Percentiles rank a stretch among this genome's conserved stretches.
Evolutionary conservation across 345 rosid species (phyloP).

Genomic region (Melaleuca quinquenervia): DNA sequence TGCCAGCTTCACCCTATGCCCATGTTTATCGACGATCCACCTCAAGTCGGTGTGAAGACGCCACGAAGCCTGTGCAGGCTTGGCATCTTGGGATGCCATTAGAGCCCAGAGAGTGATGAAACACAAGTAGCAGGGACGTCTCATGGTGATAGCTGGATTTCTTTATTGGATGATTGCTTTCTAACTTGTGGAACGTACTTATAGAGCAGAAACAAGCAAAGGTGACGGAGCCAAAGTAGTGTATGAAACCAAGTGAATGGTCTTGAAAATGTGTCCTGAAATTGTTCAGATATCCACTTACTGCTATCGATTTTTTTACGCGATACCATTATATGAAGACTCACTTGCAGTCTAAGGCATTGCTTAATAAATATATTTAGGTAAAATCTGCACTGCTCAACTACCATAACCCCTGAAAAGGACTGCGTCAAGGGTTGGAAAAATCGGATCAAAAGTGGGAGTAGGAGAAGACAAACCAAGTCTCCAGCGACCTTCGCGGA

Average conservation of each 20-base stretch:
- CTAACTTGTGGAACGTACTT: neutral
- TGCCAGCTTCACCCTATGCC: neutral
- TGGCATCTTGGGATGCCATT: neutral
- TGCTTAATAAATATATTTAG: neutral
- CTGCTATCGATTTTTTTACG: neutral
- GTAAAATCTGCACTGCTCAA: neutral
- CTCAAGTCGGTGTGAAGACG: neutral
- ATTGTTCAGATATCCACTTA: neutral
- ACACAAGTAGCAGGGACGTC: neutral
- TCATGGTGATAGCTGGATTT: neutral
- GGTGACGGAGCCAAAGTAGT: neutral
- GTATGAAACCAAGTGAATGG: neutral
- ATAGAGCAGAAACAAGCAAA: neutral
- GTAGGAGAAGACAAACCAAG: neutral
- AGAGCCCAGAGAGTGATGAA: neutral
- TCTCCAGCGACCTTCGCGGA: neutral
- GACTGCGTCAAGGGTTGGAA: neutral
- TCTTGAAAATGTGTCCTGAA: neutral
- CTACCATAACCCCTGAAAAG: neutral
- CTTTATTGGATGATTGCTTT: neutral
- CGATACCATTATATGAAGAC: neutral
- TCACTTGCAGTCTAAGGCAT: too few relatives aligned
- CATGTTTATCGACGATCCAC: neutral
- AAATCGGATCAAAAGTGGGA: neutral
- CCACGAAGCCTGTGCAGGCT: neutral